Evolutionary conservation across 257 asterid species (phyloP), one percentile per base, ranked within the genome.

Genomic region (Nicotiana paniculata): DNA sequence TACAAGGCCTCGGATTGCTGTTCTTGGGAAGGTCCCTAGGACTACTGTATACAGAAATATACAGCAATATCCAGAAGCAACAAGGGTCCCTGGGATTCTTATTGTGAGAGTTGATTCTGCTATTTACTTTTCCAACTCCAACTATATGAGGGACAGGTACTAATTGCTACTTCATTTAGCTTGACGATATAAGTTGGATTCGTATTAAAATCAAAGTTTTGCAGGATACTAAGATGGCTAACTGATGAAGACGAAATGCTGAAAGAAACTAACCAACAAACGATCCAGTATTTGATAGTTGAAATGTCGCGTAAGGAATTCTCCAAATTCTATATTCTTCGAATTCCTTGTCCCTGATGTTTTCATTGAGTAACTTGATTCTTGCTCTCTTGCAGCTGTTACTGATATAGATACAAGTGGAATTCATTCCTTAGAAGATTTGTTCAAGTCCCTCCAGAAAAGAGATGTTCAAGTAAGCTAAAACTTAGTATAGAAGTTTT

Each of bases 341-440:
- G 33, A 8, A 39, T 68, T 18, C 21, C 13, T 4, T 18, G 32
- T 53, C 24, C 37, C 21, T 21, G 57, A 4, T 54, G n/a, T 58
- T 26, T 18, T 8, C 12, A 12, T 1, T 39, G 43, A 63, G 61
- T 48, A 13, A 46, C 39, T 48, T 63, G 6, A 9, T 3, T 26
- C 17, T 18, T n/a, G 12, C 5, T 78, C n/a, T 59, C 35, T 33
- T 88, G 87, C 95, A 96, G 99, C 98, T 86, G 98, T 96, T 65
- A 93, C 93, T 33, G 99, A 94, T 57, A 90, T 96, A 32, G 99
- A 96, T 81, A 94, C 97, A 0, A 91, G 97, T 83, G 99, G 99
- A 10, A 90, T 96, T 33, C 97, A 94, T 88, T 87, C 97, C 16
- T 51, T 96, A 79, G 94, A 96, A 83, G 99, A 92, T 75, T 79